Base-by-base conservation (phyloP, 257 asterid species). In the Jacaranda copaia region DNA sequence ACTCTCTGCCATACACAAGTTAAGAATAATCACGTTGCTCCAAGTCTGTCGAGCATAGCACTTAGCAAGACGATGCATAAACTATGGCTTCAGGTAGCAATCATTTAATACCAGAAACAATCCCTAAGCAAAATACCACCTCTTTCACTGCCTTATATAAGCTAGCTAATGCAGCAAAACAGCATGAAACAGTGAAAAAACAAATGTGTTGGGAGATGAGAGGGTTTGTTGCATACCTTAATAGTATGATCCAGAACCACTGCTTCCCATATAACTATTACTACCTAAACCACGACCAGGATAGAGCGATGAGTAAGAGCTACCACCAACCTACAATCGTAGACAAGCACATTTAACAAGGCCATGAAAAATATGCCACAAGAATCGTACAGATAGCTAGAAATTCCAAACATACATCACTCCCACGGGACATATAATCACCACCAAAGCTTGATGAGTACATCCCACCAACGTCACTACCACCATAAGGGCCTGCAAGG, bases 181-280 rank as follows among this genome's bases (percentile, higher is more conserved):
- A 62, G 32, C 39, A 78, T 16, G 55, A 55, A 57, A 35, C 42
- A 8, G 13, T 12, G 4, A 40, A 35, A 38, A 20, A 20, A 8
- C 7, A 25, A 39, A 1, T 32, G 51, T 45, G 51, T 10, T 1
- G 3, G 42, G 32, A 25, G 5, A 59, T 25, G 18, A 3, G 16
- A 25, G 35, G 71, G 19, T 52, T 25, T 13, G 53, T 55, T 72
- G 73, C 84, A 61, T 81, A 88, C 96, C 97, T 94, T 81, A 94
- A 83, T 92, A 92, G 79, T 94, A 94, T 16, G 98, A 88, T 77
- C 98, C 90, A 53, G 99, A 94, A 79, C 93, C 88, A 81, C 93
- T 81, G 67, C 96, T 85, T 53, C 98, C 94, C 97, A 88, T 88
- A 70, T 91, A 96, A 81, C 92, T 86, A 68, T 83, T 84, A 64